These are phyloP conservation scores for Ganoderma meredithae DNA, from an alignment of 1,284 basidiomycete genomes.

Conservation along the genomic window DNA sequence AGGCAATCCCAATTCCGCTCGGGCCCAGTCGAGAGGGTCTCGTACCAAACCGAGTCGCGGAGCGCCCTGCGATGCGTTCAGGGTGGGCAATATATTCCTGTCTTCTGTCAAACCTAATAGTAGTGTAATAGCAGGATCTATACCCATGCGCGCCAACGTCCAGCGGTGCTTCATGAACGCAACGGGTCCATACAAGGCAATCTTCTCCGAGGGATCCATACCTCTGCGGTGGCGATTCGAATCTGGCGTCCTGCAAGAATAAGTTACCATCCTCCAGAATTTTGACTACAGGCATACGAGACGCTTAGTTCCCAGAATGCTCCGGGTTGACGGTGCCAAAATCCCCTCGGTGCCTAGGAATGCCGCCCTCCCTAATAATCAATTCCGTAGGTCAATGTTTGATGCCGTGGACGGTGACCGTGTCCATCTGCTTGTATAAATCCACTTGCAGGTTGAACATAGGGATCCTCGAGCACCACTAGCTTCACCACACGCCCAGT, in stretches of 20 bases:
- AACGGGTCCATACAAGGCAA: not conserved
- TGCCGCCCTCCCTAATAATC: not conserved
- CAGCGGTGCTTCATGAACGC: too few relatives aligned
- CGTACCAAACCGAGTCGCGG: not conserved
- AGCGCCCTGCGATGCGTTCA: not conserved
- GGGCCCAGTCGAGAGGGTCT: not conserved
- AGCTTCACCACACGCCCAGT: not conserved
- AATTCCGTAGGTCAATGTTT: too few relatives aligned
- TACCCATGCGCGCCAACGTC: too few relatives aligned
- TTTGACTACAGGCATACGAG: not conserved
- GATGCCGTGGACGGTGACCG: not conserved
- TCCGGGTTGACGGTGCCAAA: not conserved
- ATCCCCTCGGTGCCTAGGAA: too few relatives aligned
- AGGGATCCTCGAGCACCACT: not conserved
- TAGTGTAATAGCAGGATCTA: too few relatives aligned
- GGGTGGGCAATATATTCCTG: not conserved
- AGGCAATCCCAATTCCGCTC: not conserved
- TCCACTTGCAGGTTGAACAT: not conserved
- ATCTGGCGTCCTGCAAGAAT: not conserved
- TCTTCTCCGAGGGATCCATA: not conserved
- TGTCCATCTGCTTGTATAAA: not conserved
- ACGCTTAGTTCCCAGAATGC: not conserved
- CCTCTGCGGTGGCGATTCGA: not conserved
- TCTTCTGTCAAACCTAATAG: not conserved
- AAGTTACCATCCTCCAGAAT: not conserved